Evolutionary conservation across 2,329 filamentous ascomycete genomes (phyloP), one percentile per base, ranked within the genome.

Genomic region (Phyllosticta ampelicida): DNA sequence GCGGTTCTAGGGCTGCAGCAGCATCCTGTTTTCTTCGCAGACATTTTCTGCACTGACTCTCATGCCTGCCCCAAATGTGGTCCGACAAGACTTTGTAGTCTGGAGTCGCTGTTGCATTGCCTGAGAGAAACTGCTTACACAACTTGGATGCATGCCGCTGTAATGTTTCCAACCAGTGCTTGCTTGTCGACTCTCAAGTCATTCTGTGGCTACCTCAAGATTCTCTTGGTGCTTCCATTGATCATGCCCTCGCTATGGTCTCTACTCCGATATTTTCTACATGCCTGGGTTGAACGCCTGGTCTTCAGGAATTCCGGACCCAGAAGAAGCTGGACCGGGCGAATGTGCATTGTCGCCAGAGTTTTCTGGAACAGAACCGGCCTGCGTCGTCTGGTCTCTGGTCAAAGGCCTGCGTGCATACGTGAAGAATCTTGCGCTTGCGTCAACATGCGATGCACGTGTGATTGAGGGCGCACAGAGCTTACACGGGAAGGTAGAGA

Each of bases 311-410:
- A 13, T 36, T 11, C 13, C 30, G 13, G 36, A 44, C 36, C n/a
- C 36, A n/a, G 36, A 44, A 44, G 36, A 44, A 44, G 36, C 13
- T n/a, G 5, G 36, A 44, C 6, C 36, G n/a, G 36, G 36, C 36
- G 36, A 44, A 44, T 44, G 16, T n/a, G 36, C 36, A n/a, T 44
- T 6, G 13, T 44, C 36, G n/a, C 13, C 36, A 44, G 13, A 44
- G 16, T 3, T n/a, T 44, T n/a, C 36, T n/a, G 16, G 36, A 16
- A 44, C 36, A n/a, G 36, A 8, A 44, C 63, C 86, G 85, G 2
- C 83, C 90, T 65, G 89, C 94, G 19, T 16, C 36, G 36, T 44
- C n/a, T 44, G 36, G 6, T 16, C n/a, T 44, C 36, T 16, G 36
- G 36, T 44, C 51, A 53, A 26, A 28, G 51, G 51, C 51, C 30